phyloP scores from a whole-genome alignment of 768 basidiomycete genomes.

The Boletus rubropictus region DNA sequence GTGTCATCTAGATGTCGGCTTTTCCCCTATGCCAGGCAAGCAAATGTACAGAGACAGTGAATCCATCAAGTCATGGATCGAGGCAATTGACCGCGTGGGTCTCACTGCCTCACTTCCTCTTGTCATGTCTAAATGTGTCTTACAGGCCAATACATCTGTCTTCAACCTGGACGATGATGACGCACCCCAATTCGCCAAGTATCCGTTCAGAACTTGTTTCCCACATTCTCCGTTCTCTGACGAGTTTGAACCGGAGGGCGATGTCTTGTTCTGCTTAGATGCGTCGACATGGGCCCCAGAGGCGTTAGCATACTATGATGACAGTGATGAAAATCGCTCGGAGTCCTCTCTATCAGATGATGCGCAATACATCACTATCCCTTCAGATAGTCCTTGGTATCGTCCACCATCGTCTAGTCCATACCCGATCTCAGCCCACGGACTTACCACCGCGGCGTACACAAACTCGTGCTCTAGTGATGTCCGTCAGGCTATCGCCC shows the following conservation, averaged over 20 bases:
- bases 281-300: conserved; percentile 19
- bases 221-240: conserved; percentile 22
- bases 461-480: conserved; percentile 29
- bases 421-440: conserved; percentile 18
- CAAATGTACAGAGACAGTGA: conserved; percentile 22
- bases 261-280: conserved; percentile 14
- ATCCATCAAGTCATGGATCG: conserved; percentile 26
- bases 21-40: conserved; percentile 7
- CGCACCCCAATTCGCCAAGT: conserved; percentile 15
- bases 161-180: conserved; percentile 2
- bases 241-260: conserved; percentile 17
- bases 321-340: conserved; percentile 19
- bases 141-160: conserved; percentile 14
- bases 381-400: conserved; percentile 37
- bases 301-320: conserved; percentile 10
- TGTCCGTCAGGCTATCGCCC: conserved; percentile 29
- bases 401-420: conserved; percentile 27
- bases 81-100: conserved; percentile 22
- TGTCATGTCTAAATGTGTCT: not conserved
- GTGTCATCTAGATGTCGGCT: conserved; percentile 2
- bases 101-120: not conserved
- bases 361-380: conserved; percentile 38
- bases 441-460: conserved; percentile 15
- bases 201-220: conserved; percentile 13
- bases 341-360: conserved; percentile 21